These are phyloP conservation scores for Mortierella sp. DNA, from an alignment of 371 early-diverging fungal genomes.

Conservation along the genomic window DNA sequence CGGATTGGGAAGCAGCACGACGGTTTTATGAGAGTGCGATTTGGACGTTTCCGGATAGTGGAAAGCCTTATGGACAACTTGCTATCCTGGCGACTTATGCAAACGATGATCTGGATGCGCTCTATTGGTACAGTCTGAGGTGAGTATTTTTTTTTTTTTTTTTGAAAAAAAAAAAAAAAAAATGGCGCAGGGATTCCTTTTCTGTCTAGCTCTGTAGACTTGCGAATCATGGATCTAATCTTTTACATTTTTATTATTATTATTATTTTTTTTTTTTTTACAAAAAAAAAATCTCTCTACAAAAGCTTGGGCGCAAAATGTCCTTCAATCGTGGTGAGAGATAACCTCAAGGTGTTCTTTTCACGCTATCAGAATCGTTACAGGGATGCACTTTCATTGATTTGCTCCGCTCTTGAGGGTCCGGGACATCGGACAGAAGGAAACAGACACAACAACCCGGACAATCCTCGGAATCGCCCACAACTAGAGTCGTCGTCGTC, in stretches of 20 bases:
- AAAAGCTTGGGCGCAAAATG: conserved; percentile 50
- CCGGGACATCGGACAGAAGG: conserved; percentile 4
- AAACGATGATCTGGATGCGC: conserved; percentile 52
- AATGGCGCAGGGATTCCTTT: background rate
- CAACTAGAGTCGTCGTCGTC: conserved; percentile 9
- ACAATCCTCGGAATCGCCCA: background rate
- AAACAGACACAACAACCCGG: conserved; percentile 23
- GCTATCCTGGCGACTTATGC: conserved; percentile 56
- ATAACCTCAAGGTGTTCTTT: conserved; percentile 56
- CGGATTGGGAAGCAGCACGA: conserved; percentile 39
- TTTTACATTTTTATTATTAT: background rate
- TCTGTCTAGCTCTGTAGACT: background rate
- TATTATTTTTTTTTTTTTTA: background rate
- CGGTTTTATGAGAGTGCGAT: conserved; percentile 36
- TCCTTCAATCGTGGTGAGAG: conserved; percentile 42
- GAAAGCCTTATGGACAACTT: conserved; percentile 57
- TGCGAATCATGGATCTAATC: background rate
- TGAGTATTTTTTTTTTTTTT: conserved; percentile 1
- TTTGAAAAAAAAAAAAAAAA: too few relatives aligned
- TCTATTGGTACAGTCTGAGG: conserved; percentile 60
- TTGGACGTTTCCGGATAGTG: conserved; percentile 41
- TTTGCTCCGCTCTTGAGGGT: conserved; percentile 12
- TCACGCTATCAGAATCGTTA: conserved; percentile 50
- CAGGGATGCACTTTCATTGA: conserved; percentile 29
- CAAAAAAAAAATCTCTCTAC: background rate